Base-by-base conservation (phyloP, 148 eudicot species). In the Rhododendron vialii region DNA sequence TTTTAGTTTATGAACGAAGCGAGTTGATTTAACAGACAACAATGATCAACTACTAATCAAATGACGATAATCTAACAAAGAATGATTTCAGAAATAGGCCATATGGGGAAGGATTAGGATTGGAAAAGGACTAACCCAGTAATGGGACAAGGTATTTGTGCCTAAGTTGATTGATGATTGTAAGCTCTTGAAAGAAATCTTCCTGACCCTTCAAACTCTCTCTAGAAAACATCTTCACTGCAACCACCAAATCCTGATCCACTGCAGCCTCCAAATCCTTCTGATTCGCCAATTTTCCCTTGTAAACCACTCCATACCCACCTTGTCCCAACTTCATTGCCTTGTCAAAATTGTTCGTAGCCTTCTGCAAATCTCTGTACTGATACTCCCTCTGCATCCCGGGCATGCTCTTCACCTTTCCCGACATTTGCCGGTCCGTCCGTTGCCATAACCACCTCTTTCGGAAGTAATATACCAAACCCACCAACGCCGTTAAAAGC, bases 151-250 rank as follows among this genome's bases (percentile, higher is more conserved):
- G 99, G 89, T 96, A 92, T 57, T 87, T 90, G 48, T 96, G 98
- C 7, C 99, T 93, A 86, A 96, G 94, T 24, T 95, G 91, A 59
- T 96, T 96, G 83, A 96, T 96, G 22, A 96, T 96, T 12, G 98
- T 94, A 38, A 96, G 93, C 89, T 96, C 99, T 20, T 94, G 89
- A 90, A 96, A 91, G 88, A 96, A 96, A 92, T 96, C 99, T 75
- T 92, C 98, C 30, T 90, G 90, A n/a, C 98, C 93, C 78, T 95
- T 92, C 41, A 95, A 78, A 57, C 92, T 94, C 83, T 91, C 98
- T 61, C 99, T 92, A 0, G 92, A 88, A 61, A 96, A 96, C 88
- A 91, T 89, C 86, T 96, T 96, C 4, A 96, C 96, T 0, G 99
- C 99, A 41, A 96, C 93, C 81, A 92, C 96, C 51, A 87, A 38